Base-by-base conservation (phyloP, 192 early-diverging fungal species). In the Fimicolochytrium jonesii region DNA sequence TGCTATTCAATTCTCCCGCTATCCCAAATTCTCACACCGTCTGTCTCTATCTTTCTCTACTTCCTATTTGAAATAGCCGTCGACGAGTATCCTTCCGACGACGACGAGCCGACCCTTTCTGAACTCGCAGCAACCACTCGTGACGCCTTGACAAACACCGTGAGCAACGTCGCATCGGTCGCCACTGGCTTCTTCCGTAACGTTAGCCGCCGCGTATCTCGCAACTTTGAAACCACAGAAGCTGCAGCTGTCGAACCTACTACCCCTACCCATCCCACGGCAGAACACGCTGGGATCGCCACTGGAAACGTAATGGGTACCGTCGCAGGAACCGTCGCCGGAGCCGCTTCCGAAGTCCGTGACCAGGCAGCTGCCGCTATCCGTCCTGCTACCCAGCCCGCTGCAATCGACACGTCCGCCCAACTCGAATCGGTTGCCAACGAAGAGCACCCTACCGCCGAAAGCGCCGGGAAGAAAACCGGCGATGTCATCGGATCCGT, bases 61-160 rank as follows among this genome's bases (percentile, higher is more conserved):
- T 42, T 1, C 41, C 0, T 18, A 42, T 42, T 18, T n/a, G 20
- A 42, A 42, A 42, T 18, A 42, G 41, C 41, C 41, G 41, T 18
- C 20, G 41, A 42, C 15, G 15, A n/a, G 20, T 42, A 42, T 18
- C 15, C 15, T 1, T 61, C 59, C 28, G 48, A 43, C 10, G 59
- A 61, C 32, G 59, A 61, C 13, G 59, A 61, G 18, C 59, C 59
- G 10, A 49, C 59, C 2, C 26, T 61, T 20, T 11, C 28, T 0
- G 59, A 47, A 4, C 22, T 61, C 3, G 53, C 53, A 29, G 36
- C 30, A 34, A 34, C 30, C 26, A 34, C 53, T 35, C 31, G 31
- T n/a, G 34, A 18, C 17, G 53, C 17, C 25, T 28, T 34, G 13
- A 28, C 31, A 2, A 35, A 36, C 53, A 28, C 53, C n/a, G 45